Conservation (phyloP, 2,329 filamentous ascomycete species). For the Meredithiella fracta region DNA sequence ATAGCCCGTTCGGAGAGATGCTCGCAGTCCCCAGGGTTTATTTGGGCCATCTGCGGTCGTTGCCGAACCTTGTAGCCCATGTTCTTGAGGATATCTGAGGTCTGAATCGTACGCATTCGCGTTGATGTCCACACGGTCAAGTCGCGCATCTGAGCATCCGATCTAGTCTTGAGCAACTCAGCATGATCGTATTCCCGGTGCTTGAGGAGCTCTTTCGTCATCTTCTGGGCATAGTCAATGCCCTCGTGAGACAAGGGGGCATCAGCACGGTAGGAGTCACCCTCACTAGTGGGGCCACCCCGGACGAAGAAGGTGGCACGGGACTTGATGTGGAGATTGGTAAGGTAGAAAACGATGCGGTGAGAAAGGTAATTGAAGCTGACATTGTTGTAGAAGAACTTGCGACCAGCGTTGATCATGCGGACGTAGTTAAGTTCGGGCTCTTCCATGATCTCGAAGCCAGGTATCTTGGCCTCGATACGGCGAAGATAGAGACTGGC, state of each 20-base stretch:
- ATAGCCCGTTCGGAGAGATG: constrained; percentile 77
- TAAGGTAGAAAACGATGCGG: constrained; percentile 93
- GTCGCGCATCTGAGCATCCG: constrained; percentile 54
- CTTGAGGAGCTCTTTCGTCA: constrained; percentile 67
- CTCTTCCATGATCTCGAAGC: constrained; percentile 95
- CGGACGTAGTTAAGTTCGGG: constrained; percentile 92
- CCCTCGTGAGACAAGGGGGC: constrained; percentile 69
- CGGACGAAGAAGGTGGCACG: constrained; percentile 86
- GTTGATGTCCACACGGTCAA: constrained; percentile 93
- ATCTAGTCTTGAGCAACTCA: constrained; percentile 48
- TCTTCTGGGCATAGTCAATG: constrained; percentile 62
- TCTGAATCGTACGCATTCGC: constrained; percentile 75
- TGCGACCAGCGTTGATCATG: constrained; percentile 94
- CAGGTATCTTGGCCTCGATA: constrained; percentile 82
- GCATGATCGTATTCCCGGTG: constrained; percentile 72
- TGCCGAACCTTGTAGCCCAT: constrained; percentile 76
- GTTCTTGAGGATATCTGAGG: constrained; percentile 62
- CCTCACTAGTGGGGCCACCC: constrained; percentile 70
- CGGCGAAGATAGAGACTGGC: constrained; percentile 80
- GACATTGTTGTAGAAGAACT: constrained; percentile 91
- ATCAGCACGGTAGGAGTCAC: constrained; percentile 85
- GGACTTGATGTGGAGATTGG: constrained; percentile 93
- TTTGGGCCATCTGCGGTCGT: constrained; percentile 88
- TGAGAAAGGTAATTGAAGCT: constrained; percentile 94
- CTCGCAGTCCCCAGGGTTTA: constrained; percentile 92